Conservation (phyloP, 179 eudicot genomes). For the Beta macrorhiza region DNA sequence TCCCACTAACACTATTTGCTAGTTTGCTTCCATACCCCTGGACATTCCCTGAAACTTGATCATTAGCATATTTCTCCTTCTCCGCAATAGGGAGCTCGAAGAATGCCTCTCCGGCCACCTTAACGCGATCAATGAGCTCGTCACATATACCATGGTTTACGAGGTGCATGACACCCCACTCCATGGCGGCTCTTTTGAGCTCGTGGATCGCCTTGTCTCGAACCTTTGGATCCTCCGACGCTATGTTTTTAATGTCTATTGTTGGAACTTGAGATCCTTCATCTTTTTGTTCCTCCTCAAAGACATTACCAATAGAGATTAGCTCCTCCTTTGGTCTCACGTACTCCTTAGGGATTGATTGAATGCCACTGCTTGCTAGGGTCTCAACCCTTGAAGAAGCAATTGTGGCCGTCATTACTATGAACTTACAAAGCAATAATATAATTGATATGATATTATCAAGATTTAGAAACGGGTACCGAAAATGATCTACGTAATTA, state of each 20-base stretch:
- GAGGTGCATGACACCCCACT: slow-evolving; percentile 94
- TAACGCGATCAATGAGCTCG: slow-evolving; percentile 59
- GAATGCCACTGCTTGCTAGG: slow-evolving; percentile 64
- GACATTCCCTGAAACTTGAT: slow-evolving; percentile 70
- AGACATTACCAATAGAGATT: slow-evolving; percentile 57
- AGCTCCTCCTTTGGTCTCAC: slow-evolving; percentile 74
- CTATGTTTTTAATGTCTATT: slow-evolving; percentile 54
- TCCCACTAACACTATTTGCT: slow-evolving; percentile 77
- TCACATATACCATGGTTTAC: slow-evolving; percentile 75
- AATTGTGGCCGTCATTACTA: slow-evolving; percentile 30
- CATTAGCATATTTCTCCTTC: slow-evolving; percentile 92
- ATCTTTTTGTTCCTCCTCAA: slow-evolving; percentile 61
- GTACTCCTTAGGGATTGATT: slow-evolving; percentile 77
- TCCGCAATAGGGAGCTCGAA: slow-evolving; percentile 77
- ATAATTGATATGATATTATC: not conserved
- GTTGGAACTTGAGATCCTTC: slow-evolving; percentile 77
- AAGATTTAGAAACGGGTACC: no score
- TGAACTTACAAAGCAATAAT: not conserved
- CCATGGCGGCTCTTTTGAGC: slow-evolving; percentile 63
- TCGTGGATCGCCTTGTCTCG: slow-evolving; percentile 50
- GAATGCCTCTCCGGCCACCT: slow-evolving; percentile 60
- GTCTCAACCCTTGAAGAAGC: slow-evolving; percentile 61
- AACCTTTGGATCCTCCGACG: slow-evolving; percentile 49
- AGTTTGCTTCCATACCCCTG: slow-evolving; percentile 95
- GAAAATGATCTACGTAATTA: no score